phyloP scores from a whole-genome alignment of 768 basidiomycete species.

The Lactarius vividus region DNA sequence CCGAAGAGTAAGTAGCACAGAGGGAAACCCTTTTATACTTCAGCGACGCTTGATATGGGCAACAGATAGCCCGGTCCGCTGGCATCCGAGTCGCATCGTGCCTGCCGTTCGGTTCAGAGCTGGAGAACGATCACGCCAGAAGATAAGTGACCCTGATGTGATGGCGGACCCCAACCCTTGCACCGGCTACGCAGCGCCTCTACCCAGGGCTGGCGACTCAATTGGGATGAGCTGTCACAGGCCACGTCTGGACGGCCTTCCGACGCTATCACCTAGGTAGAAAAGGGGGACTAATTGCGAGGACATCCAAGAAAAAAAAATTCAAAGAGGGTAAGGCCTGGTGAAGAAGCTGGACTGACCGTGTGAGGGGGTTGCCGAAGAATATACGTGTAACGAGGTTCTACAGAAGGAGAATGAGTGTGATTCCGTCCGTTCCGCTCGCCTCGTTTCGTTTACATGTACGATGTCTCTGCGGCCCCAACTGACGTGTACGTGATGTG shows the following conservation, averaged over 20 bases:
- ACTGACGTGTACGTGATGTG: not conserved
- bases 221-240: constrained; percentile 5
- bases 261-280: not conserved
- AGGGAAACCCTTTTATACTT: constrained; percentile 11
- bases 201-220: not conserved
- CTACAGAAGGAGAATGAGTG: not conserved
- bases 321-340: not conserved
- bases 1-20: not conserved
- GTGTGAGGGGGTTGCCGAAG: not conserved
- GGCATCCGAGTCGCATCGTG: not conserved
- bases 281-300: not conserved
- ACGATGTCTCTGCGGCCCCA: not conserved
- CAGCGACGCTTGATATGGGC: constrained; percentile 11
- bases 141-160: constrained; percentile 7
- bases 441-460: not conserved
- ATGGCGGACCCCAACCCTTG: not conserved
- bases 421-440: not conserved
- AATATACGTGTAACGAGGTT: not conserved
- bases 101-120: not conserved
- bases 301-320: not conserved
- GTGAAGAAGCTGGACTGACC: not conserved
- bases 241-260: not conserved
- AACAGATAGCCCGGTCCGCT: not conserved
- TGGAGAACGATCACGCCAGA: constrained; percentile 1
- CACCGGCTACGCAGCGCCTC: not conserved